These are phyloP conservation scores for Cytospora leucostoma DNA, from an alignment of 2,329 filamentous ascomycete genomes.

Conservation along the genomic window DNA sequence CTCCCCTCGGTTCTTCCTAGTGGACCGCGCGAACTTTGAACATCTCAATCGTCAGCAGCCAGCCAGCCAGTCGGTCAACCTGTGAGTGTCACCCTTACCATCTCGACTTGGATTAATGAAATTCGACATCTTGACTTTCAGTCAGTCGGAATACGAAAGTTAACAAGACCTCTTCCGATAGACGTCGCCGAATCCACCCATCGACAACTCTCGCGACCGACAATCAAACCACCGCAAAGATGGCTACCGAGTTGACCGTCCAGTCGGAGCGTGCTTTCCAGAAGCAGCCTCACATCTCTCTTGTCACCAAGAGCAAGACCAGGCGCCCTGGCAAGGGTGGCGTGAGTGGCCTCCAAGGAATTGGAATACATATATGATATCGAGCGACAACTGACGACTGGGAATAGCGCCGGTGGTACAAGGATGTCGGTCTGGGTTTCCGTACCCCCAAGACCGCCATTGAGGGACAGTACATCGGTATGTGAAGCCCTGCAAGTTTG, in stretches of 20 bases:
- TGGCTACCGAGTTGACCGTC: conserved; percentile 98
- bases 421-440: conserved; percentile 99
- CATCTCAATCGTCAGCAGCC: conserved; percentile 20
- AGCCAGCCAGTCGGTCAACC: conserved; percentile 28
- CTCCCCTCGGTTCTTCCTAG: conserved; percentile 3
- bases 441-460: conserved; percentile 98
- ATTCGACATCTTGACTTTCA: conserved; percentile 29
- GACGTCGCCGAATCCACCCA: conserved; percentile 32
- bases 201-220: conserved; percentile 43
- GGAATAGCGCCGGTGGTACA: conserved; percentile 67
- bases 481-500: conserved; percentile 45
- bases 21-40: conserved; percentile 17
- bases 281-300: conserved; percentile 99
- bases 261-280: conserved; percentile 99
- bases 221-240: conserved; percentile 56
- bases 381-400: conserved; percentile 18
- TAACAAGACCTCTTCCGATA: conserved; percentile 35
- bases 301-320: conserved; percentile 91
- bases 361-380: background rate
- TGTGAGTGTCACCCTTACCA: conserved; percentile 22
- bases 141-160: conserved; percentile 32
- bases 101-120: conserved; percentile 8
- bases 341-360: conserved; percentile 62
- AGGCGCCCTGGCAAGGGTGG: conserved; percentile 89
- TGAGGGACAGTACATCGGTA: conserved; percentile 99